These are phyloP conservation scores for Beta lomatogona DNA, from an alignment of 179 eudicot species.

Conservation along the genomic window DNA sequence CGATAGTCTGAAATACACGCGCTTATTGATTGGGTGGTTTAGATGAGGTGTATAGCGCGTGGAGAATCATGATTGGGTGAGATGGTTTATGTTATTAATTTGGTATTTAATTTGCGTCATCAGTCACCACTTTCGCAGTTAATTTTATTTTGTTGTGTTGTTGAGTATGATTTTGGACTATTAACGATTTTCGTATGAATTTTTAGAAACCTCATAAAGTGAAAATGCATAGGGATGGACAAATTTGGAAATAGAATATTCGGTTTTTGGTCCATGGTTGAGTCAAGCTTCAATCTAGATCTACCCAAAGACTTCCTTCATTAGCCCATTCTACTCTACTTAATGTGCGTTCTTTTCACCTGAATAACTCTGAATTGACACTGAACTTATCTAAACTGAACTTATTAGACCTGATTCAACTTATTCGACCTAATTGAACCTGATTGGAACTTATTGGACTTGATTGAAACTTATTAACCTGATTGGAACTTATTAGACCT, in stretches of 20 bases:
- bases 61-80: background rate
- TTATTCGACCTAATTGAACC: too few relatives aligned
- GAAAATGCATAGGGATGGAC: background rate
- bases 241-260: background rate
- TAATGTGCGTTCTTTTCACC: too few relatives aligned
- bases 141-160: background rate
- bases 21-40: background rate
- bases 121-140: background rate
- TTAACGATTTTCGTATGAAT: background rate
- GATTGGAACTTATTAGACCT: too few relatives aligned
- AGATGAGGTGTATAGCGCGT: background rate
- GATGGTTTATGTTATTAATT: background rate
- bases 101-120: background rate
- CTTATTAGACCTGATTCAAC: too few relatives aligned
- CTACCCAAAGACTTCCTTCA: too few relatives aligned
- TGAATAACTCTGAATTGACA: too few relatives aligned
- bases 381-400: too few relatives aligned
- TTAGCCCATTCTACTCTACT: too few relatives aligned
- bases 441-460: too few relatives aligned
- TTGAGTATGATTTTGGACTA: background rate
- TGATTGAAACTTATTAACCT: too few relatives aligned
- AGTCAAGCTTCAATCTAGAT: too few relatives aligned
- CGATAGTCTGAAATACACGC: too few relatives aligned
- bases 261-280: background rate
- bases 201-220: background rate